phyloP scores from a whole-genome alignment of 1,139 yeast species.

The Suhomyces coccinellae region DNA sequence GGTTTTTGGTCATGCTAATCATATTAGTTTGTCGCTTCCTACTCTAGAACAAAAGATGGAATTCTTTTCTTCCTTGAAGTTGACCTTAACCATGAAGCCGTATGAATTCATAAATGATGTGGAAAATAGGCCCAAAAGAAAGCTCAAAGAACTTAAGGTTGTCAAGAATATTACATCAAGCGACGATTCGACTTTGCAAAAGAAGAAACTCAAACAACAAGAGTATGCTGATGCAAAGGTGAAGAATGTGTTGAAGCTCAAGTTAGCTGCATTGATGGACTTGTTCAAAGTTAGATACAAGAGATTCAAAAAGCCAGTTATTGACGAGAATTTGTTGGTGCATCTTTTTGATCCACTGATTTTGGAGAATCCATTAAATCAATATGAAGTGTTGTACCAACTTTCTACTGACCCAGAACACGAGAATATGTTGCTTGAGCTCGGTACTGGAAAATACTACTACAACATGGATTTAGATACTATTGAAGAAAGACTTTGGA shows the following conservation, averaged over 20 bases:
- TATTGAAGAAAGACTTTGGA: conserved; percentile 94
- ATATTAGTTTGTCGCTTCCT: conserved; percentile 45
- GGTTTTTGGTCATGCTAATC: conserved; percentile 57
- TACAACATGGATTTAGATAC: conserved; percentile 92
- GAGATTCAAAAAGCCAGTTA: conserved; percentile 84
- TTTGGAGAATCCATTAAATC: conserved; percentile 38
- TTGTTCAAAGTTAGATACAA: conserved; percentile 82
- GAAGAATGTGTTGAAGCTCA: conserved; percentile 81
- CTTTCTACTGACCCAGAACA: conserved; percentile 53
- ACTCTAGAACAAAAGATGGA: conserved; percentile 42
- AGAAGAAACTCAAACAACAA: conserved; percentile 47
- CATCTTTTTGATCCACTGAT: conserved; percentile 71
- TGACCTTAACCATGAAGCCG: conserved; percentile 68
- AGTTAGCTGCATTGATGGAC: conserved; percentile 86
- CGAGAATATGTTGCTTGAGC: conserved; percentile 73
- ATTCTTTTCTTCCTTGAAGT: conserved; percentile 58
- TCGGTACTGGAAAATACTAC: conserved; percentile 68
- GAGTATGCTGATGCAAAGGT: conserved; percentile 76
- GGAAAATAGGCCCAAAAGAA: conserved; percentile 51
- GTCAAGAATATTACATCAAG: conserved; percentile 18
- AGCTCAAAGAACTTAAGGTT: conserved; percentile 38
- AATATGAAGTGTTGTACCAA: conserved; percentile 51
- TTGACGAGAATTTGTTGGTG: conserved; percentile 70
- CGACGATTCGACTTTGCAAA: conserved; percentile 20
- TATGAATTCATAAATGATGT: conserved; percentile 55